A percentile compares a stretch with the other conserved stretches of the same genome.
Conservation (phyloP, 352 stramenopile genomes). For the Phytophthora pinifolia region DNA sequence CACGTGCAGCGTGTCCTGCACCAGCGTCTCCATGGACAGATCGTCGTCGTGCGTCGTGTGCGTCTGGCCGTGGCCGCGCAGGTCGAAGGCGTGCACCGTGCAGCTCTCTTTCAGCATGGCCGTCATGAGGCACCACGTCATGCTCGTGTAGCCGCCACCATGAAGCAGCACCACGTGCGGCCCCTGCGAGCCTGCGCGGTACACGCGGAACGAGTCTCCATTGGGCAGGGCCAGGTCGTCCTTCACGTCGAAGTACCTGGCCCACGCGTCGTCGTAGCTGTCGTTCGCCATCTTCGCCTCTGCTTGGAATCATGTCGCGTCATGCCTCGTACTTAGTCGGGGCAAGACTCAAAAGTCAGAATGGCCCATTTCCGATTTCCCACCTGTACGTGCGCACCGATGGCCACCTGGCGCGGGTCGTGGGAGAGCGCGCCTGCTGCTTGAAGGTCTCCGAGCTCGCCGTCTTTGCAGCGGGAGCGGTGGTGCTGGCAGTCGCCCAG, state of each 20-base stretch:
- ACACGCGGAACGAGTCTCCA: slow-evolving; percentile 81
- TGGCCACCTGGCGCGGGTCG: slow-evolving; percentile 13
- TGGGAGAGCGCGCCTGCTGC: slow-evolving; percentile 14
- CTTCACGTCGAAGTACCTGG: slow-evolving; percentile 73
- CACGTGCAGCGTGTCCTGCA: slow-evolving; percentile 68
- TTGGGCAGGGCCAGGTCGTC: slow-evolving; percentile 62
- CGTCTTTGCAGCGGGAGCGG: slow-evolving; percentile 1
- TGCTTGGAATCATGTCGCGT: too few relatives aligned
- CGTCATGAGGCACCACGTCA: slow-evolving; percentile 84
- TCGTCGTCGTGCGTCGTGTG: slow-evolving; percentile 62
- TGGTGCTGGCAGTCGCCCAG: not conserved
- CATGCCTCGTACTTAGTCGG: too few relatives aligned
- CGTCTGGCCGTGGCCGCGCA: slow-evolving; percentile 78
- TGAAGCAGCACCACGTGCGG: slow-evolving; percentile 84
- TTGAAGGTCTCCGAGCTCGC: slow-evolving; percentile 16
- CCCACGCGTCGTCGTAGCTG: slow-evolving; percentile 51
- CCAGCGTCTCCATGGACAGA: slow-evolving; percentile 72
- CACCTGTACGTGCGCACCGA: too few relatives aligned
- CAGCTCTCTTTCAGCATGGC: slow-evolving; percentile 72
- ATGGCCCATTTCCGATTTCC: too few relatives aligned
- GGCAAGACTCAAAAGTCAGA: too few relatives aligned
- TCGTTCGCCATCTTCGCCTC: slow-evolving; percentile 1
- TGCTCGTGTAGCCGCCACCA: slow-evolving; percentile 82
- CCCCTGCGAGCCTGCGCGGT: slow-evolving; percentile 62
- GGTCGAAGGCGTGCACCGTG: slow-evolving; percentile 81